Evolutionary conservation across 108 stramenopile species (phyloP).

Genomic region (Pseudonitzschia delicatissima): DNA sequence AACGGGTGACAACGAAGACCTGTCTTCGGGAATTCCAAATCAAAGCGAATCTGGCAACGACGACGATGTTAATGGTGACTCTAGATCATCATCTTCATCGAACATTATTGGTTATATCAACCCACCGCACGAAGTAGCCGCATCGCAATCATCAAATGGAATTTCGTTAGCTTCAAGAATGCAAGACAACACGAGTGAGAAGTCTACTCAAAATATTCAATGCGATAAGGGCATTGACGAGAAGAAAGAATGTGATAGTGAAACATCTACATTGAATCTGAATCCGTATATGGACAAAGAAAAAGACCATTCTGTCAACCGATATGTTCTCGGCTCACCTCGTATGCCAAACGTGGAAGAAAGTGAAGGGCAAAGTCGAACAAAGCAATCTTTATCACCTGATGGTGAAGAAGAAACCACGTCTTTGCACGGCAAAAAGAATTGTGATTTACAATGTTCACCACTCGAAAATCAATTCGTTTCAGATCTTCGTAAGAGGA

Average conservation of each 20-base stretch:
- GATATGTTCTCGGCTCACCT: no score
- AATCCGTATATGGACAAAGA: not conserved
- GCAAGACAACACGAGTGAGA: not conserved
- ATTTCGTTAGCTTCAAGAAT: no score
- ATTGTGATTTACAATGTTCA: no score
- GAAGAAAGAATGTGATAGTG: constrained; percentile 1
- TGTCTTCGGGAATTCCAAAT: not conserved
- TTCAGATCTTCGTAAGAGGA: no score
- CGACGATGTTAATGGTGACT: not conserved
- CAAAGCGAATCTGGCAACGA: not conserved
- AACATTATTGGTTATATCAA: not conserved
- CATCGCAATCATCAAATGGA: not conserved
- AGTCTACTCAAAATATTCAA: not conserved
- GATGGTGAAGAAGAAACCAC: no score
- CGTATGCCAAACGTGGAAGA: no score
- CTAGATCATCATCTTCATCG: not conserved
- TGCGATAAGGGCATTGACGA: not conserved
- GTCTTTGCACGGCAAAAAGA: no score
- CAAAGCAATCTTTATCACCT: no score
- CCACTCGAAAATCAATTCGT: no score
- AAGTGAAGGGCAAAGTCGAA: no score
- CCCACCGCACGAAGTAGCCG: not conserved
- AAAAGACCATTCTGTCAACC: no score
- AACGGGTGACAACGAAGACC: not conserved
- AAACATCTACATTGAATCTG: not conserved